These are phyloP conservation scores for Solanum appendiculatum DNA, from an alignment of 257 asterid species.

Conservation along the genomic window DNA sequence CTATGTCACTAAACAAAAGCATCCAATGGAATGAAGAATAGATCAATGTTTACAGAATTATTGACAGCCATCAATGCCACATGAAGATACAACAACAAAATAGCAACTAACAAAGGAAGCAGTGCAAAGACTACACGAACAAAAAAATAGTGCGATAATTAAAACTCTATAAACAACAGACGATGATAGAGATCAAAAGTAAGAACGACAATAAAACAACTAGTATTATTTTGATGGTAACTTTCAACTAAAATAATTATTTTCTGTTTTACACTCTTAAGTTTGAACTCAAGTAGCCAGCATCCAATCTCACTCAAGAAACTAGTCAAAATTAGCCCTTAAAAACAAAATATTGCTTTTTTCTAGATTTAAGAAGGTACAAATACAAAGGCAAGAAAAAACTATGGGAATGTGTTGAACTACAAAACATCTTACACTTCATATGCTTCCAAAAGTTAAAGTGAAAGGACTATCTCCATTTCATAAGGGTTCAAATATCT, in stretches of 20 bases:
- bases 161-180: too few species aligned
- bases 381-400: not conserved
- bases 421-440: not conserved
- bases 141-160: too few species aligned
- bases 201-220: too few species aligned
- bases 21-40: too few species aligned
- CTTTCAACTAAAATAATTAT: not conserved
- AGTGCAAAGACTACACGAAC: too few species aligned
- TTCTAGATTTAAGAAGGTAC: not conserved
- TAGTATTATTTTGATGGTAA: not conserved
- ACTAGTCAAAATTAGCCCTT: not conserved
- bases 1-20: too few species aligned
- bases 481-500: not conserved
- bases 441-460: not conserved
- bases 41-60: too few species aligned
- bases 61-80: too few species aligned
- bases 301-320: not conserved
- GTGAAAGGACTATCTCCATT: not conserved
- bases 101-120: too few species aligned
- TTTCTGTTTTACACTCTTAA: not conserved
- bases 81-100: too few species aligned
- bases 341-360: not conserved
- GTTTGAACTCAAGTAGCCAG: not conserved
- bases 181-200: too few species aligned
- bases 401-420: not conserved